Conservation (phyloP, 495 filamentous ascomycete species). For the Aspergillus affinis region DNA sequence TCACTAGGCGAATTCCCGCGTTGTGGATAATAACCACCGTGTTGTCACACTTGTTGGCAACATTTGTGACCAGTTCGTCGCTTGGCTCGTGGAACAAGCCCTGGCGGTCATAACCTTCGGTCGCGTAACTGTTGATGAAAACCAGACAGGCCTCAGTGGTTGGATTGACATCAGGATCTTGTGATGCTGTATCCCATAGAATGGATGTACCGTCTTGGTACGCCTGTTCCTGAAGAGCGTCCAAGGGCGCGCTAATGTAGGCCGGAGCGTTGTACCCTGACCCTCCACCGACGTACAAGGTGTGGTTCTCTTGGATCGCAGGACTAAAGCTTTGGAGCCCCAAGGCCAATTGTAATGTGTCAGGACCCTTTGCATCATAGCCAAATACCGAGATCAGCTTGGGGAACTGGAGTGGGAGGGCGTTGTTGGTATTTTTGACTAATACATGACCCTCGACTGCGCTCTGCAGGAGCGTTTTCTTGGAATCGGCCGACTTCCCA, state of each 20-base stretch:
- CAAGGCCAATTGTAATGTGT: neutral
- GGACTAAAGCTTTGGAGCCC: neutral
- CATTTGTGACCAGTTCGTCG: slow-evolving; percentile 55
- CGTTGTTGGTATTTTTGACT: slow-evolving; percentile 65
- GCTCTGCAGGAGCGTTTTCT: slow-evolving; percentile 48
- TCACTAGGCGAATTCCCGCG: slow-evolving; percentile 41
- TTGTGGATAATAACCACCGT: slow-evolving; percentile 52
- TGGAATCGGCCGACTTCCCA: slow-evolving; percentile 52
- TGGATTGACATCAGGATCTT: slow-evolving; percentile 44
- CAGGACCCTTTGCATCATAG: slow-evolving; percentile 58
- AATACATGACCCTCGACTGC: slow-evolving; percentile 66
- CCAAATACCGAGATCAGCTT: slow-evolving; percentile 65
- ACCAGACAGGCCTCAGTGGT: slow-evolving; percentile 57
- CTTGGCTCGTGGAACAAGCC: slow-evolving; percentile 33
- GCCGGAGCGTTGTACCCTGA: slow-evolving; percentile 61
- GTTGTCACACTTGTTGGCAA: slow-evolving; percentile 57
- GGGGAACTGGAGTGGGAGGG: slow-evolving; percentile 61
- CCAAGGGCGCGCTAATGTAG: slow-evolving; percentile 54
- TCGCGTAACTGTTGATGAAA: slow-evolving; percentile 60
- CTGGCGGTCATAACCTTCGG: slow-evolving; percentile 48
- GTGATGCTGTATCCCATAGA: slow-evolving; percentile 32
- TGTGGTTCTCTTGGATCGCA: slow-evolving; percentile 46
- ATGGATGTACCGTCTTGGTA: slow-evolving; percentile 47
- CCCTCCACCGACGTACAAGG: slow-evolving; percentile 63
- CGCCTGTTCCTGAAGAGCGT: slow-evolving; percentile 52